These are phyloP conservation scores for Epichloe sp. DNA, from an alignment of 2,329 filamentous ascomycete genomes.

Conservation along the genomic window DNA sequence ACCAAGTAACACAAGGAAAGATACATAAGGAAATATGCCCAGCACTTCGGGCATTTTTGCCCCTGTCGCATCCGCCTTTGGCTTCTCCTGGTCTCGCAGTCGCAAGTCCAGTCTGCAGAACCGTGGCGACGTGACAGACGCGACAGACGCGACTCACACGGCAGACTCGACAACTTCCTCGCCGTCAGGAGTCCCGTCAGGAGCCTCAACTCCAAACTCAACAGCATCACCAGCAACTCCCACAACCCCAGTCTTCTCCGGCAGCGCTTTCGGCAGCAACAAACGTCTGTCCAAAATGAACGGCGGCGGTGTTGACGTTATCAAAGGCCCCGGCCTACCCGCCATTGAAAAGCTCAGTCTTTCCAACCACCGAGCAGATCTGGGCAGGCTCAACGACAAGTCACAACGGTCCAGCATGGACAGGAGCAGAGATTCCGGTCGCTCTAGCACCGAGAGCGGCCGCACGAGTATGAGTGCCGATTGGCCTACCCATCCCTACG, in stretches of 20 bases:
- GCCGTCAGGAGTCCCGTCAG: neutral
- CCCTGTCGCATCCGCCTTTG: slow-evolving; percentile 22
- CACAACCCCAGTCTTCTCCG: neutral
- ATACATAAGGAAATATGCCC: slow-evolving; percentile 14
- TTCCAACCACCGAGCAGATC: slow-evolving; percentile 11
- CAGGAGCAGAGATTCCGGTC: slow-evolving; percentile 13
- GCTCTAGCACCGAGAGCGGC: slow-evolving; percentile 19
- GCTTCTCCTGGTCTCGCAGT: slow-evolving; percentile 17
- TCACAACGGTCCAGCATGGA: slow-evolving; percentile 15
- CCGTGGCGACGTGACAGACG: slow-evolving; percentile 9
- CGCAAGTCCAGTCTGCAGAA: slow-evolving; percentile 7
- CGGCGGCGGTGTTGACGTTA: slow-evolving; percentile 20
- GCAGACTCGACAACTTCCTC: slow-evolving; percentile 2
- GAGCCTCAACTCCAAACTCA: slow-evolving; percentile 7
- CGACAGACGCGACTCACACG: slow-evolving; percentile 8
- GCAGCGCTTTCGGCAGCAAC: slow-evolving; percentile 11
- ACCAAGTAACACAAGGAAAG: neutral
- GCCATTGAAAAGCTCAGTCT: slow-evolving; percentile 15
- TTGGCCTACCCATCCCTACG: slow-evolving; percentile 25
- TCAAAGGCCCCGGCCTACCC: slow-evolving; percentile 16
- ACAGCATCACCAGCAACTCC: slow-evolving; percentile 7
- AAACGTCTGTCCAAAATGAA: slow-evolving; percentile 15
- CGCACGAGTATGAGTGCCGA: slow-evolving; percentile 24
- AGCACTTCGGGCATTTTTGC: slow-evolving; percentile 15
- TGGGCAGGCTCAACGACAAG: slow-evolving; percentile 8